Percentiles rank a stretch among this genome's conserved stretches.
These are phyloP conservation scores for Davidsoniella virescens DNA, from an alignment of 2,329 filamentous ascomycete genomes.

Conservation along the genomic window DNA sequence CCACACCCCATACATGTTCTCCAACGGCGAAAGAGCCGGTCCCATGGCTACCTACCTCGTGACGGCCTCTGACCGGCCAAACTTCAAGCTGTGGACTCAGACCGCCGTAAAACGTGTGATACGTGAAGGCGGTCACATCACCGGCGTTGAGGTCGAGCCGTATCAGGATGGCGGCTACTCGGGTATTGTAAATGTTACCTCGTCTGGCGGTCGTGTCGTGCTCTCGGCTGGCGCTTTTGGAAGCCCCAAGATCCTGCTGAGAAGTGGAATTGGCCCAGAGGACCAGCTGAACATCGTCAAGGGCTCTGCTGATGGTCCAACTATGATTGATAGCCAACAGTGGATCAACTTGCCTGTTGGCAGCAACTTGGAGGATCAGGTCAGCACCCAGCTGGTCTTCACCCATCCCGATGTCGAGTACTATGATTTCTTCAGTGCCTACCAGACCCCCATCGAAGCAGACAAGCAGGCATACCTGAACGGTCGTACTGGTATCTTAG, in stretches of 20 bases:
- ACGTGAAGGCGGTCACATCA: slow-evolving; percentile 43
- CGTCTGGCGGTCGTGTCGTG: slow-evolving; percentile 46
- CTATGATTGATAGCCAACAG: slow-evolving; percentile 31
- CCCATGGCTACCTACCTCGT: slow-evolving; percentile 58
- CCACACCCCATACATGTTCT: slow-evolving; percentile 51
- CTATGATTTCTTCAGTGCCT: slow-evolving; percentile 52
- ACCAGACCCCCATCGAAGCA: slow-evolving; percentile 27
- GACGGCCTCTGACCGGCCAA: slow-evolving; percentile 37
- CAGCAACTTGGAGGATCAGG: slow-evolving; percentile 41
- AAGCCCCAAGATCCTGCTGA: slow-evolving; percentile 51
- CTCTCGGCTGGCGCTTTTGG: slow-evolving; percentile 53
- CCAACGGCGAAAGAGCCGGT: slow-evolving; percentile 48
- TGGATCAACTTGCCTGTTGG: slow-evolving; percentile 46
- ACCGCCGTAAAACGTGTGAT: slow-evolving; percentile 52
- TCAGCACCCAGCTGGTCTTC: slow-evolving; percentile 33
- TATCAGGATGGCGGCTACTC: slow-evolving; percentile 33
- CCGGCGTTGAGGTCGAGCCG: slow-evolving; percentile 51
- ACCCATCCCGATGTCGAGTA: slow-evolving; percentile 30
- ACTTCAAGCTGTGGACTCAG: slow-evolving; percentile 52
- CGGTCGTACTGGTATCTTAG: slow-evolving; percentile 40
- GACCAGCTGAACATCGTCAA: slow-evolving; percentile 39
- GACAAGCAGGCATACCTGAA: slow-evolving; percentile 28
- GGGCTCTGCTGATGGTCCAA: slow-evolving; percentile 30
- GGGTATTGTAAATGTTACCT: slow-evolving; percentile 43
- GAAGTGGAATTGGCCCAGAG: slow-evolving; percentile 49